These are phyloP conservation scores for Ustilago esculenta DNA, from an alignment of 1,284 basidiomycete species.

Conservation along the genomic window DNA sequence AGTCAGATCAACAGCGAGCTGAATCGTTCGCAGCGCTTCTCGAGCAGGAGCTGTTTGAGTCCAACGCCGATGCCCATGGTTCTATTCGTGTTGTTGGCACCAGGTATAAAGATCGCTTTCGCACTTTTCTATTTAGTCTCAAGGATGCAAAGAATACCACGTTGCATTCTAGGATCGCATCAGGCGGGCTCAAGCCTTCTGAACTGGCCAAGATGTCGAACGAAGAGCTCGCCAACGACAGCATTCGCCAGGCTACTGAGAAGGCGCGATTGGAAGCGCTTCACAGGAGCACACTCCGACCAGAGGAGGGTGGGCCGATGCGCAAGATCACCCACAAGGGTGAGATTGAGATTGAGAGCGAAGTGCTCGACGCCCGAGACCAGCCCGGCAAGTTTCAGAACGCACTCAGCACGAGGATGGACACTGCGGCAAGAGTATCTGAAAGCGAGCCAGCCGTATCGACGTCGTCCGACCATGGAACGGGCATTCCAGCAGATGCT, in stretches of 20 bases:
- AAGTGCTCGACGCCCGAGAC: conserved; percentile 25
- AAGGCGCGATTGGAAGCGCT: conserved; percentile 59
- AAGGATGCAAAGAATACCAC: conserved; percentile 62
- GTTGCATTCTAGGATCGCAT: conserved; percentile 58
- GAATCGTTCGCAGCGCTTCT: conserved; percentile 33
- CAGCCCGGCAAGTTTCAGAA: conserved; percentile 25
- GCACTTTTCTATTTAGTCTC: conserved; percentile 64
- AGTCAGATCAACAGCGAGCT: conserved; percentile 17
- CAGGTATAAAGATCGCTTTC: conserved; percentile 63
- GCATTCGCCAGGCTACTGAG: conserved; percentile 59
- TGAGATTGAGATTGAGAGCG: conserved; percentile 65
- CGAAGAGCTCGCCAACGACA: conserved; percentile 64
- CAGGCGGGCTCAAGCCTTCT: conserved; percentile 48
- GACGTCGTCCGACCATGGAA: not conserved
- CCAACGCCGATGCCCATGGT: conserved; percentile 36
- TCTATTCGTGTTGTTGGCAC: conserved; percentile 21
- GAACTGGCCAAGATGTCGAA: conserved; percentile 57
- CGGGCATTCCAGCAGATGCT: not conserved
- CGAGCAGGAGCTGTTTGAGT: conserved; percentile 50
- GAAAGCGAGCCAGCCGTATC: conserved; percentile 29
- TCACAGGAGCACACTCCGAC: conserved; percentile 53
- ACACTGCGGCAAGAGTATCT: conserved; percentile 15
- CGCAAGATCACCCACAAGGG: conserved; percentile 67
- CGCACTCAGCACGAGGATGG: not conserved
- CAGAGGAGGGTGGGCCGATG: conserved; percentile 52